Evolutionary conservation across 805 yeast genomes (phyloP).

Genomic region (Blastobotrys terrestris): DNA sequence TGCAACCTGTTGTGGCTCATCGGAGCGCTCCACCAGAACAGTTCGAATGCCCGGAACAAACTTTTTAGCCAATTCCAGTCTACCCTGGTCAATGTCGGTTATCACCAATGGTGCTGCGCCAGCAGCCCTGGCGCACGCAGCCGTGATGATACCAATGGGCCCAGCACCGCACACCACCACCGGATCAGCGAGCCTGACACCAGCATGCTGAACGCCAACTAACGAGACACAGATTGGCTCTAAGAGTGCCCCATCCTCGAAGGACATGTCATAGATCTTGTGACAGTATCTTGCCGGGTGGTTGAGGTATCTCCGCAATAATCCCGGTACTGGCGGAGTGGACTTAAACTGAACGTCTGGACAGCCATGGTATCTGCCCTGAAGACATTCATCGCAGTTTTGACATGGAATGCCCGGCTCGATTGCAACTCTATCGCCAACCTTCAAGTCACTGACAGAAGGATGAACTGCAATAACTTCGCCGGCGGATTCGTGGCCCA

Average conservation of each 20-base stretch:
- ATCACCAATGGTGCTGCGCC: constrained; percentile 50
- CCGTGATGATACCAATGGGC: constrained; percentile 50
- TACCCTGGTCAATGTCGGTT: constrained; percentile 41
- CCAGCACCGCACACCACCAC: constrained; percentile 50
- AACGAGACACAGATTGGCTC: constrained; percentile 53
- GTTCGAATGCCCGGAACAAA: constrained; percentile 43
- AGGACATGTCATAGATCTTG: constrained; percentile 37
- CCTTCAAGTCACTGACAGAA: constrained; percentile 39
- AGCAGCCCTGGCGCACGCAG: constrained; percentile 43
- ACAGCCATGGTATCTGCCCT: constrained; percentile 35
- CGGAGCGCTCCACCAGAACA: constrained; percentile 38
- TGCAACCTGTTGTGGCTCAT: constrained; percentile 31
- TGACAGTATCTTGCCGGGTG: constrained; percentile 36
- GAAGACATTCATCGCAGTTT: constrained; percentile 30
- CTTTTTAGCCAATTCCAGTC: constrained; percentile 42
- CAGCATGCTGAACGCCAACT: constrained; percentile 46
- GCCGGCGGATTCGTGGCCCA: constrained; percentile 56
- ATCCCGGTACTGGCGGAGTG: constrained; percentile 34
- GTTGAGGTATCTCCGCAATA: constrained; percentile 31
- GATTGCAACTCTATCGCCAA: constrained; percentile 40
- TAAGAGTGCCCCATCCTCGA: constrained; percentile 48
- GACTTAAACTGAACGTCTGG: constrained; percentile 32
- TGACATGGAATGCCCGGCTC: constrained; percentile 52
- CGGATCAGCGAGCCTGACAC: constrained; percentile 45
- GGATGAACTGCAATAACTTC: constrained; percentile 44